These are phyloP conservation scores for Entomortierella beljakovae DNA, from an alignment of 192 early-diverging fungal genomes.

Conservation along the genomic window DNA sequence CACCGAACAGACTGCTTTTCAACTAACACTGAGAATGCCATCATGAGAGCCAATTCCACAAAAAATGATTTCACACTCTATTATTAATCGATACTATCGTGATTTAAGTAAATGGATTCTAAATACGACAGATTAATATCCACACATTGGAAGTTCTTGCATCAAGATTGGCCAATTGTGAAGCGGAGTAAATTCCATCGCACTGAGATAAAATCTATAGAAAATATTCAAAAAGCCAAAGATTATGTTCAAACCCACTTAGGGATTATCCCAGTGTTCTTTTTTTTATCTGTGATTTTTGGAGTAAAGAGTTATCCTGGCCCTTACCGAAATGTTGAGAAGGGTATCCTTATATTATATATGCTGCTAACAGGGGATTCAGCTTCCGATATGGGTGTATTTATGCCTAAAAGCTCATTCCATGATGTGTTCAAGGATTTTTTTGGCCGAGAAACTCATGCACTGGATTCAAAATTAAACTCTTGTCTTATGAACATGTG, in stretches of 20 bases:
- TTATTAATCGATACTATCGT: background rate
- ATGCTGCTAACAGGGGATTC: background rate
- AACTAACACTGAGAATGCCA: too few relatives aligned
- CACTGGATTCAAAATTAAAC: background rate
- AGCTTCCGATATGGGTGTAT: background rate
- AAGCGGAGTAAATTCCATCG: too few relatives aligned
- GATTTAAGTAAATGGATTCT: background rate
- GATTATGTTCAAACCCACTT: background rate
- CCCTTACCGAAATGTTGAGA: too few relatives aligned
- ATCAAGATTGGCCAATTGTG: slow-evolving; percentile 6
- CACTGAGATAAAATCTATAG: background rate
- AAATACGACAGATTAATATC: background rate
- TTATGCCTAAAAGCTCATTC: too few relatives aligned
- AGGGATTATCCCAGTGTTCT: background rate
- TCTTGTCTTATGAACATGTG: background rate
- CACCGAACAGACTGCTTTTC: too few relatives aligned
- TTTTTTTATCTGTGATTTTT: too few relatives aligned
- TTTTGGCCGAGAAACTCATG: background rate
- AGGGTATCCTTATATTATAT: background rate
- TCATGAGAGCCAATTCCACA: too few relatives aligned
- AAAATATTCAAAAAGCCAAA: too few relatives aligned
- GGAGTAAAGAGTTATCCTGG: too few relatives aligned
- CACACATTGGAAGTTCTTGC: background rate
- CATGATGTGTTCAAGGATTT: too few relatives aligned
- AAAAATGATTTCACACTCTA: too few relatives aligned